Base-by-base conservation (phyloP, 2,329 filamentous ascomycete species). In the Eutypa lata region DNA sequence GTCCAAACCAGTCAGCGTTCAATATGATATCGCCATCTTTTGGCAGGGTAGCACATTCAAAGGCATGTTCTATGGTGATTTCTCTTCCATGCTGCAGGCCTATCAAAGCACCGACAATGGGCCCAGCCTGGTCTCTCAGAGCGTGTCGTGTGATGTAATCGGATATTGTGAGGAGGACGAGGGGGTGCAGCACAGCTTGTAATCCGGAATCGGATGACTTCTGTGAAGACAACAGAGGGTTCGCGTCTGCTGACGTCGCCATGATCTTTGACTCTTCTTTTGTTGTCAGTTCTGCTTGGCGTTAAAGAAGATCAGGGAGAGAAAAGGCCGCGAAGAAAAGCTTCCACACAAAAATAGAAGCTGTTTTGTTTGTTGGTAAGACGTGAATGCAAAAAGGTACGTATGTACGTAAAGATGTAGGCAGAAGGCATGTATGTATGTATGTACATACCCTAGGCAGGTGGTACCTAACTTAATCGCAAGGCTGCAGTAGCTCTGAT, bases 71-170 rank as follows among this genome's bases (percentile, higher is more conserved):
- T 60, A 97, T 86, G 10, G 90, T 96, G 63, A 97, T 88, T 65
- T 93, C 87, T 53, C 91, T 87, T 19, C 93, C 93, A 76, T 91
- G 89, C 63, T 97, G 92, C 66, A 94, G 90, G 16, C 94, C 94
- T 6, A 99, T 74, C n/a, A 99, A 79, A 49, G 88, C 91, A 52
- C 94, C 94, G 3, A 93, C 82, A 18, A 97, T 81, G 16, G 91
- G 91, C 0, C 89, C 89, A 18, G 77, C 70, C 63, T 91, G 86
- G 49, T 84, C 77, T 54, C 94, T 85, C 52, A 96, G 80, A 1
- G 87, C 90, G 71, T 96, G 92, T 55, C 94, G 85, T 53, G 93
- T 96, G 70, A 97, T 91, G 71, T 96, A 95, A 72, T 99, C 94
- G 62, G 93, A 96, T 65, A 99, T 94, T 59, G 89, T 95, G 73